Evolutionary conservation across 495 filamentous ascomycete species (phyloP), one percentile per base, ranked within the genome.

Genomic region (Aspergillus coremiiformis): DNA sequence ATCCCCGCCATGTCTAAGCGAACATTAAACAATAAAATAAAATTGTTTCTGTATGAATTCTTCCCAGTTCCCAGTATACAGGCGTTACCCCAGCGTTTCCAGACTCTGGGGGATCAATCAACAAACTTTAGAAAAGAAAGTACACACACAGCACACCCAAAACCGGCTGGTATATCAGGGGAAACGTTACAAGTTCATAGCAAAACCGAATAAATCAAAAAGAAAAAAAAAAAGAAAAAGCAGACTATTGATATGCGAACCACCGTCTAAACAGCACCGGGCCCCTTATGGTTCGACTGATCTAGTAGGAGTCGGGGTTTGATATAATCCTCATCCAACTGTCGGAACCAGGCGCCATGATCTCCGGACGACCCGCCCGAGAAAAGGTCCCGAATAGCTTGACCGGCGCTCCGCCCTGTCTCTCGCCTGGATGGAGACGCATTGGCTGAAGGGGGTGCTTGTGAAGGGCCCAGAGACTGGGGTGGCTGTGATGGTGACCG

Each of bases 301-400:
- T 97, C 92, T 32, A 98, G 78, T 51, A 98, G 67, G 48, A 98
- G 74, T 58, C 81, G 89, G 9, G 93, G 93, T 75, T 98, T 98
- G 66, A 98, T 94, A 67, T 88, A 97, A 24, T 88, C 89, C 66
- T 98, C 93, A 66, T 98, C 93, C 47, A 98, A 70, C 67, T 96
- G 92, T 51, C 83, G 83, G 67, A 98, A 96, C 80, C 93, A 84
- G 12, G 84, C 87, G 17, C 86, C 87, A 44, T 95, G 91, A 65
- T 98, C 94, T 33, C 95, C 91, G 0, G 83, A 75, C 11, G 85
- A 83, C 37, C 87, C 70, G 10, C 73, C 85, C 14, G 82, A 82
- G 52, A 92, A 82, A 1, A 88, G 75, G 45, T 86, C 84, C 26
- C 82, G 81, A 10, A 93, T 77, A 2, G 89, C 86, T 21, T 86